Base-by-base conservation (phyloP, 2,329 filamentous ascomycete genomes). In the Pseudogymnoascus sp. region DNA sequence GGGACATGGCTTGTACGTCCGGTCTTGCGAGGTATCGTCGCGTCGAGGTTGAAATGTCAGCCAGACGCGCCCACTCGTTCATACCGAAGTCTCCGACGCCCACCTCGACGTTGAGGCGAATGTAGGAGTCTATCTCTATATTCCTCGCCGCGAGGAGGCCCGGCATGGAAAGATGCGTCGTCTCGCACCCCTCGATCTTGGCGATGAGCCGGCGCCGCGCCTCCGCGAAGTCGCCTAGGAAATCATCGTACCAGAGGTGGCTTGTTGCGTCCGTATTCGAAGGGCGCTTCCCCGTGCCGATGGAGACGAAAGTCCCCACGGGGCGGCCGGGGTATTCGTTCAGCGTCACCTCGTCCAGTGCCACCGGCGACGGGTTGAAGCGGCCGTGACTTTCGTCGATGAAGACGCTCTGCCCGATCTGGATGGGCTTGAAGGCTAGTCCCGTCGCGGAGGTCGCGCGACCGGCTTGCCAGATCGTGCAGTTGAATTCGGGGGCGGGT, bases 241-340 rank as follows among this genome's bases (percentile, higher is more conserved):
- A 95, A 6, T 88, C 90, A 71, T 96, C 92, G 77, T 95, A 96
- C 92, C 92, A 96, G 63, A 90, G 79, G 63, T 91, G 84, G 56
- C 82, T 79, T 67, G 87, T 88, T 1, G 85, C 83, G 62, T 89
- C 86, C 60, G 77, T 84, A 65, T 75, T 80, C 3, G 88, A 79
- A 0, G 85, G 85, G 19, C 94, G 80, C 72, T 90, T 94, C 6
- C 94, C 94, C 0, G 94, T 97, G n/a, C 94, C 94, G 34, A 99
- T 82, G 68, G 90, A 96, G 67, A 99, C 75, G 67, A 99, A 95
- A 0, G 96, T 88, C 1, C 92, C 92, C 1, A 99, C 82, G 58
- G 97, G 92, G 28, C 94, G 82, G 0, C 92, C 92, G 0, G 94
- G 94, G 91, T 91, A 97, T 73, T 97, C 92, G 67, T 96, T 96